A percentile compares a stretch with the other conserved stretches of the same genome.
These are phyloP conservation scores for Hygrophila difformis DNA, from an alignment of 257 asterid species.

Conservation along the genomic window DNA sequence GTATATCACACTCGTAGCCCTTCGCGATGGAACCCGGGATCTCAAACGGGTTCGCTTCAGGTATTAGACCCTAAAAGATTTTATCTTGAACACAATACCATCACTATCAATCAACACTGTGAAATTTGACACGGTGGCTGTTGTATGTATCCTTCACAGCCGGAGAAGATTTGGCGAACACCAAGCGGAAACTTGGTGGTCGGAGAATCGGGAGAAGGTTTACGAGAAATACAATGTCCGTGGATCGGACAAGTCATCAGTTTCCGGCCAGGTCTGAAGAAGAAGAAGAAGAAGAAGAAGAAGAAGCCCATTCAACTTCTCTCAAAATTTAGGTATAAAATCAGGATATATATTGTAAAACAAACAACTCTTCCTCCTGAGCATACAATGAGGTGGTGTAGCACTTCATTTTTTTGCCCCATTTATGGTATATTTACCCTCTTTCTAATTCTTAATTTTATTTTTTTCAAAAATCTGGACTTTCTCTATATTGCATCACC, in stretches of 20 bases:
- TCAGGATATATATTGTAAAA: neutral
- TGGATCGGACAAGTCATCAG: slow-evolving; percentile 52
- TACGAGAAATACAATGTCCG: slow-evolving; percentile 53
- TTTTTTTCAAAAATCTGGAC: no score
- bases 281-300: no score
- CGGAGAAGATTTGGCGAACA: slow-evolving; percentile 70
- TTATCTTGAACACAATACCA: no score
- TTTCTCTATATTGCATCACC: no score
- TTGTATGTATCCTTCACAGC: slow-evolving; percentile 20
- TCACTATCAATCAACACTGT: neutral
- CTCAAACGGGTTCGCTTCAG: slow-evolving; percentile 98
- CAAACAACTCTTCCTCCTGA: slow-evolving; percentile 3
- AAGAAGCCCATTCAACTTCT: slow-evolving; percentile 44
- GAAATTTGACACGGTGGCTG: neutral
- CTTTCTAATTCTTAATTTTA: no score
- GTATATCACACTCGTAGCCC: slow-evolving; percentile 80
- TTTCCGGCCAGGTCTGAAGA: slow-evolving; percentile 49
- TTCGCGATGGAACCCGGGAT: slow-evolving; percentile 87
- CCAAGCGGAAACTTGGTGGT: slow-evolving; percentile 80
- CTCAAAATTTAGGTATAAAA: slow-evolving; percentile 30
- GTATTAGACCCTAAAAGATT: slow-evolving; percentile 33
- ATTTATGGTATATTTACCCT: neutral
- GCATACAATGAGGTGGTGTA: neutral
- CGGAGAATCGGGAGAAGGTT: slow-evolving; percentile 63
- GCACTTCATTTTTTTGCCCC: neutral